phyloP scores from a whole-genome alignment of 1,284 basidiomycete species.

The Sutorius eximius region DNA sequence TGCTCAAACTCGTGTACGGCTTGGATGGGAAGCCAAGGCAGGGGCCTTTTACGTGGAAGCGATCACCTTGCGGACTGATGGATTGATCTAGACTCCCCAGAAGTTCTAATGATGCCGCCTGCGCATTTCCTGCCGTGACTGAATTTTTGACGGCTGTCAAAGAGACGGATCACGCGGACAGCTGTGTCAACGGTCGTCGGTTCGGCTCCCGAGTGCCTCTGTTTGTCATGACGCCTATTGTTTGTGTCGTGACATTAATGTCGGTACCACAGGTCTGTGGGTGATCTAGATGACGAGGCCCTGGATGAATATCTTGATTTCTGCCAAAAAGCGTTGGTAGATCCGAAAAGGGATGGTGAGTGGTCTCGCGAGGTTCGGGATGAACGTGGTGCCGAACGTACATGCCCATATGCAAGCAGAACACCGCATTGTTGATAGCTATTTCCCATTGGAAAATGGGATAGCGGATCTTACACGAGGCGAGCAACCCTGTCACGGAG shows the following conservation, averaged over 20 bases:
- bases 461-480: background rate
- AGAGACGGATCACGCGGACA: constrained; percentile 38
- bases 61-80: constrained; percentile 10
- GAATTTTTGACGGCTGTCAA: constrained; percentile 54
- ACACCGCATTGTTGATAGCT: constrained; percentile 37
- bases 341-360: constrained; percentile 27
- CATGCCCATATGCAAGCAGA: constrained; percentile 13
- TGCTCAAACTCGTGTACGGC: constrained; percentile 83
- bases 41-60: constrained; percentile 6
- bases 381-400: constrained; percentile 17
- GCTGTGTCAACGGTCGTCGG: constrained; percentile 30
- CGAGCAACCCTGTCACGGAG: constrained; percentile 2
- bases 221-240: constrained; percentile 28
- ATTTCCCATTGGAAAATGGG: constrained; percentile 41
- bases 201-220: constrained; percentile 39
- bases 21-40: constrained; percentile 70
- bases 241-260: constrained; percentile 13
- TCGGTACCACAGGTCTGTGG: constrained; percentile 46
- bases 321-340: constrained; percentile 57
- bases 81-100: constrained; percentile 44
- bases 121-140: constrained; percentile 56
- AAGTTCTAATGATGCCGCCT: constrained; percentile 55
- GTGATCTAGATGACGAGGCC: constrained; percentile 51
- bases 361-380: constrained; percentile 5
- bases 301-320: constrained; percentile 71